Conservation (phyloP, 371 early-diverging fungal species). For the Rhizopus arrhizus region DNA sequence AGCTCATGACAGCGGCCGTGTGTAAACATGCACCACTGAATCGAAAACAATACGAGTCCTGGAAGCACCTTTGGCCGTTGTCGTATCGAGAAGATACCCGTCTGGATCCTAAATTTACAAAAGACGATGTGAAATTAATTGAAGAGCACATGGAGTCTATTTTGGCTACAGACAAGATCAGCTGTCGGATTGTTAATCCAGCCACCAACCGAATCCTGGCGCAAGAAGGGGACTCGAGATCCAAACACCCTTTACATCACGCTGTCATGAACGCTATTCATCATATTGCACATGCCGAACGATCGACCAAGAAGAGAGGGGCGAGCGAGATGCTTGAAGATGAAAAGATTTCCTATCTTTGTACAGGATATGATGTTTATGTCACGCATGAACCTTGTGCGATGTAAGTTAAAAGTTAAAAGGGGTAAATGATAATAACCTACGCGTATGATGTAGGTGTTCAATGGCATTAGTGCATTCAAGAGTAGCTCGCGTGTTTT, state of each 20-base stretch:
- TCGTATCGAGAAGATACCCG: constrained; percentile 62
- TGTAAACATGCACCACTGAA: constrained; percentile 57
- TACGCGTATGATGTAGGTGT: constrained; percentile 53
- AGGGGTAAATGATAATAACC: background rate
- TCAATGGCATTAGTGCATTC: constrained; percentile 83
- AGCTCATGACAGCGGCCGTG: constrained; percentile 35
- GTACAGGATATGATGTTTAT: constrained; percentile 66
- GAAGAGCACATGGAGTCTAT: constrained; percentile 40
- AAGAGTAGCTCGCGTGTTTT: constrained; percentile 75
- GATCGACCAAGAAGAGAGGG: constrained; percentile 24
- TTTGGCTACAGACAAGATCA: constrained; percentile 25
- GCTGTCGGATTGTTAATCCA: constrained; percentile 55
- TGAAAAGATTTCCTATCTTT: constrained; percentile 50
- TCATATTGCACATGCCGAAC: constrained; percentile 42
- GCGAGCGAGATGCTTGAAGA: constrained; percentile 23
- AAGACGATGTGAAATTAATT: constrained; percentile 41
- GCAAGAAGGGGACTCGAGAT: constrained; percentile 51
- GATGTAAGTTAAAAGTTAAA: constrained; percentile 46
- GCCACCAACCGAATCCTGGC: constrained; percentile 42
- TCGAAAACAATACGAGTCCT: constrained; percentile 58
- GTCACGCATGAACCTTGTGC: constrained; percentile 70
- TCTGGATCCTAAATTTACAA: constrained; percentile 52
- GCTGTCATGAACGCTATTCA: constrained; percentile 67
- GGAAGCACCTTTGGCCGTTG: constrained; percentile 65
- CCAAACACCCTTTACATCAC: constrained; percentile 59